Evolutionary conservation across 306 rosid genomes (phyloP), one percentile per base, ranked within the genome.

Genomic region (Phaseolus lunatus): DNA sequence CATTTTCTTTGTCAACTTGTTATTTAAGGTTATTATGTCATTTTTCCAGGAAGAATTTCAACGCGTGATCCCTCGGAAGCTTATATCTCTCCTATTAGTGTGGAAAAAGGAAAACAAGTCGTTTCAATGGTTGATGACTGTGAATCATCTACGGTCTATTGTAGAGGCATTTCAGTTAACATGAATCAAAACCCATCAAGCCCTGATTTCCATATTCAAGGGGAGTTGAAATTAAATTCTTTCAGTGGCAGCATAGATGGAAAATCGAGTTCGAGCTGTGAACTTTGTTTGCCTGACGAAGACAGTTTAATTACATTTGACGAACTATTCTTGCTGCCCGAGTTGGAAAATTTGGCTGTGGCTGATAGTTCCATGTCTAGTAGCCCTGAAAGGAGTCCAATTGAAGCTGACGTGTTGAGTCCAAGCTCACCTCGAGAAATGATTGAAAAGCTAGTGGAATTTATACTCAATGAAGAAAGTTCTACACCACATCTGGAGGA

Each of bases 301-400:
- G 91, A 89, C 49, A 89, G 90, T 69, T 80, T 89, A 52, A 82
- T 75, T 75, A 72, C 61, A 76, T 86, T 78, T 79, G 91, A 89
- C 18, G 87, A 70, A 69, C 70, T 78, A 75, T 50, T 75, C 77
- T 64, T 48, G 67, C 54, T 23, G 75, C 59, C 71, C 41, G 84
- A 87, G 26, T 73, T 39, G 70, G 73, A 54, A 68, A 72, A 31
- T 65, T 33, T 45, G 31, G 45, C 23, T 50, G 69, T 52, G 58
- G 80, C 67, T 76, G 85, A 82, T 73, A 80, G 75, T 69, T 81
- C 77, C 80, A 24, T 44, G 26, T 8, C 76, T 80, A 58, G 56
- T 78, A 64, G 59, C 72, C 73, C 80, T 14, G 82, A 72, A 77
- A 70, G 59, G 18, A 65, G 33, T 67, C 62, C 63, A 66, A 49